Evolutionary conservation across 192 early-diverging fungal species (phyloP).

Genomic region (Rhizophlyctis rosea): DNA sequence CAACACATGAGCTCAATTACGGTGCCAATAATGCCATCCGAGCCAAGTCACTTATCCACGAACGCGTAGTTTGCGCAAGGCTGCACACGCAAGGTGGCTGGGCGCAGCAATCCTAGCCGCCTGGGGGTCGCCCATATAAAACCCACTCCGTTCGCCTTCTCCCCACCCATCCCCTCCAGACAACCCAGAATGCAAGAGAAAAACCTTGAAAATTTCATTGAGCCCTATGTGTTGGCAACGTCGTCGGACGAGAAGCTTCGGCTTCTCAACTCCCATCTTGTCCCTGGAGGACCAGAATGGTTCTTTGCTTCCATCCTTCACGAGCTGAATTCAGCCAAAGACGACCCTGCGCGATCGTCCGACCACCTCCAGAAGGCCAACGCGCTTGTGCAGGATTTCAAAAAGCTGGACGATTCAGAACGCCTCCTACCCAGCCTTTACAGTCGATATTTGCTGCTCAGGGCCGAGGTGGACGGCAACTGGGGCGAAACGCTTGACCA

Average conservation of each 20-base stretch:
- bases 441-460: not conserved
- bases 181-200: too few relatives aligned
- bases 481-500: not conserved
- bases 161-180: too few relatives aligned
- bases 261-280: not conserved
- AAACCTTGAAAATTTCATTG: too few relatives aligned
- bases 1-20: too few relatives aligned
- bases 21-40: too few relatives aligned
- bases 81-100: too few relatives aligned
- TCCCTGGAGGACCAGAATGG: not conserved
- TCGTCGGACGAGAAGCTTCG: not conserved
- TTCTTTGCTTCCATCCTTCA: not conserved
- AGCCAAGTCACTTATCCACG: too few relatives aligned
- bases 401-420: not conserved
- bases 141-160: too few relatives aligned
- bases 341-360: not conserved
- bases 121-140: too few relatives aligned
- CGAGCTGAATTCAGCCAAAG: not conserved
- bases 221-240: not conserved
- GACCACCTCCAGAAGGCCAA: not conserved
- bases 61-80: too few relatives aligned
- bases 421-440: too few relatives aligned
- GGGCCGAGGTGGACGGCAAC: not conserved
- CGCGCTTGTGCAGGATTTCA: not conserved
- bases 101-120: too few relatives aligned